These are phyloP conservation scores for Mycena rebaudengoi DNA, from an alignment of 768 basidiomycete genomes.

Conservation along the genomic window DNA sequence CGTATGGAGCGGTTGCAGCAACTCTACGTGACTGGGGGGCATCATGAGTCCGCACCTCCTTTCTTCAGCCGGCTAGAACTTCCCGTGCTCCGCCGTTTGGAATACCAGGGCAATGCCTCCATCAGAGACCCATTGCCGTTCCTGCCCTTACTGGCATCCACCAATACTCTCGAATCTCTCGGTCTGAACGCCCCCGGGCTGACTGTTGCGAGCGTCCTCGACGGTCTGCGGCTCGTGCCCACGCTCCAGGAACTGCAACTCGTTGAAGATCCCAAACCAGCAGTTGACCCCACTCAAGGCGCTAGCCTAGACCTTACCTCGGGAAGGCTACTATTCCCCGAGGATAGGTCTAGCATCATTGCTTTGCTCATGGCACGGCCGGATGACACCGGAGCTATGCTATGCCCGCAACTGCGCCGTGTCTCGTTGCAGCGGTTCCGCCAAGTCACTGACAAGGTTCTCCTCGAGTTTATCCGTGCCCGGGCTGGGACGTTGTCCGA, in stretches of 20 bases:
- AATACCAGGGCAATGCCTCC: too few relatives aligned
- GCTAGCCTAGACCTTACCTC: too few relatives aligned
- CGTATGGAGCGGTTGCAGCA: not conserved
- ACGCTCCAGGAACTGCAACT: not conserved
- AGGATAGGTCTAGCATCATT: not conserved
- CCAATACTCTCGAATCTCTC: not conserved
- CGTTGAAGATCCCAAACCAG: too few relatives aligned
- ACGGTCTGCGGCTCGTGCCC: not conserved
- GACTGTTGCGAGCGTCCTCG: not conserved
- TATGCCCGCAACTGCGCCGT: not conserved
- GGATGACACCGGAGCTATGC: too few relatives aligned
- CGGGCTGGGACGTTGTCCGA: not conserved
- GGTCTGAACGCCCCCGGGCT: not conserved
- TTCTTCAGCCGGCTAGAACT: not conserved
- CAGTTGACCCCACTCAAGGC: too few relatives aligned
- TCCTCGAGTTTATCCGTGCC: not conserved
- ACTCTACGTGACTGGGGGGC: constrained; percentile 44
- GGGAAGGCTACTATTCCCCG: too few relatives aligned
- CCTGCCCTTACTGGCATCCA: not conserved
- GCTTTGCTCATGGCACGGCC: not conserved
- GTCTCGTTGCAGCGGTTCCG: not conserved
- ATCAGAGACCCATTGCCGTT: too few relatives aligned
- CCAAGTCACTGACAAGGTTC: not conserved
- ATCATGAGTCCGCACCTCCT: too few relatives aligned
- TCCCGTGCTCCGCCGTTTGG: not conserved